These are phyloP conservation scores for Obelidium mucronatum DNA, from an alignment of 192 early-diverging fungal genomes.

Conservation along the genomic window DNA sequence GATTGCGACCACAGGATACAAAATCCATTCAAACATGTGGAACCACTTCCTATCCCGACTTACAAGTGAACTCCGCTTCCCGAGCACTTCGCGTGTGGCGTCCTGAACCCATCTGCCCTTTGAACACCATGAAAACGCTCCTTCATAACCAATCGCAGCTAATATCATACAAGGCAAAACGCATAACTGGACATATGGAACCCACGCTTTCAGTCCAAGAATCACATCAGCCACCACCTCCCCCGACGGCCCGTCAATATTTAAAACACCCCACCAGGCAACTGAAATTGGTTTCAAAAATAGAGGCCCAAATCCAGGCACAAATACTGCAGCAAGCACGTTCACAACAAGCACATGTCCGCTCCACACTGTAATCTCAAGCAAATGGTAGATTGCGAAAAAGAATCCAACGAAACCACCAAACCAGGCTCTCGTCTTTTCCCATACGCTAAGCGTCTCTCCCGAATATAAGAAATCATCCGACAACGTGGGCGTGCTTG, in stretches of 20 bases:
- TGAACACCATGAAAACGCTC: neutral
- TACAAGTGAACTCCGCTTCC: neutral
- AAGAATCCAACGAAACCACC: neutral
- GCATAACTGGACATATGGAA: conserved; percentile 10
- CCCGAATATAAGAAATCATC: neutral
- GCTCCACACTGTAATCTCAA: conserved; percentile 13
- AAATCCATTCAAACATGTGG: conserved; percentile 12
- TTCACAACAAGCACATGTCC: conserved; percentile 11
- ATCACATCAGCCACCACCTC: neutral
- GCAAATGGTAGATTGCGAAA: conserved; percentile 6
- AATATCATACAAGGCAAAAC: conserved; percentile 8
- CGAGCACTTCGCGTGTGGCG: neutral
- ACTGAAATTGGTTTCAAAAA: conserved; percentile 10
- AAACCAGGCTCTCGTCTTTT: neutral
- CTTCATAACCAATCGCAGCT: conserved; percentile 15
- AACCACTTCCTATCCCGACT: neutral
- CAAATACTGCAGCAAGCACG: neutral
- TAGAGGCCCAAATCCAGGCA: conserved; percentile 1
- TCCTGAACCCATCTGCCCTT: neutral
- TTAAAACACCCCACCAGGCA: neutral
- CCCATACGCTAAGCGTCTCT: no score
- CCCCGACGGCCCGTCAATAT: no score
- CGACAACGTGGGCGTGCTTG: neutral
- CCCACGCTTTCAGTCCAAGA: neutral
- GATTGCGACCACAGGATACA: neutral